Base-by-base conservation (phyloP, 1,139 yeast genomes). In the Eremothecium coryli region DNA sequence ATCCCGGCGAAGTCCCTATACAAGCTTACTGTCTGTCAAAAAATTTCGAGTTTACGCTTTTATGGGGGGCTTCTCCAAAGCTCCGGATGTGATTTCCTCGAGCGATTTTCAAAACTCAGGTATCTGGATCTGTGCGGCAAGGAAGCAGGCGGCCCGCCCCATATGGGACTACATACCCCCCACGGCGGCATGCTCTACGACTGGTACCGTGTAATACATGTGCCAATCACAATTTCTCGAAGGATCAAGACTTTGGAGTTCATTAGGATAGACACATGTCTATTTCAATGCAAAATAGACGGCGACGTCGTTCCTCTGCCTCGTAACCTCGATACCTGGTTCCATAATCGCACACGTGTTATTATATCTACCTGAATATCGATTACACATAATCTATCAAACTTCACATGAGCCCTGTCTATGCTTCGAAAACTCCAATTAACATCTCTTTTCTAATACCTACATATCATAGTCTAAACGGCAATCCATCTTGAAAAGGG, bases 141-240 rank as follows among this genome's bases (percentile, higher is more conserved):
- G 14, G 64, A 65, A 16, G 68, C 77, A 0, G 74, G 75, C 3
- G 76, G 76, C 1, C 61, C 69, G 0, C 73, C 73, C 4, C 73
- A 72, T 48, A 62, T 73, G 58, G 80, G 78, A 0, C 50, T 70
- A 17, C 76, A 71, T 11, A 70, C 67, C 57, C 58, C 63, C 3
- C 73, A 72, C 46, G 76, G 76, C 3, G 71, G 72, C 2, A 60
- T 74, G 2, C 66, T 65, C 44, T 79, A 73, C 48, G 71, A 69
- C 38, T 74, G 80, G 79, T 62, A 64, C 41, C 64, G 71, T 38
- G 73, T 73, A 1, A 76, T 71, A 43, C 76, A 71, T 45, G 68
- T 72, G 7, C 76, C 73, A 1, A 40, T 61, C 25, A 56, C 62
- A 4, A 64, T 65, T 36, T 44, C 52, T 28, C 43, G 55, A 12